Conservation (phyloP, 208 protist genomes). For the Trypanosoma mega region DNA sequence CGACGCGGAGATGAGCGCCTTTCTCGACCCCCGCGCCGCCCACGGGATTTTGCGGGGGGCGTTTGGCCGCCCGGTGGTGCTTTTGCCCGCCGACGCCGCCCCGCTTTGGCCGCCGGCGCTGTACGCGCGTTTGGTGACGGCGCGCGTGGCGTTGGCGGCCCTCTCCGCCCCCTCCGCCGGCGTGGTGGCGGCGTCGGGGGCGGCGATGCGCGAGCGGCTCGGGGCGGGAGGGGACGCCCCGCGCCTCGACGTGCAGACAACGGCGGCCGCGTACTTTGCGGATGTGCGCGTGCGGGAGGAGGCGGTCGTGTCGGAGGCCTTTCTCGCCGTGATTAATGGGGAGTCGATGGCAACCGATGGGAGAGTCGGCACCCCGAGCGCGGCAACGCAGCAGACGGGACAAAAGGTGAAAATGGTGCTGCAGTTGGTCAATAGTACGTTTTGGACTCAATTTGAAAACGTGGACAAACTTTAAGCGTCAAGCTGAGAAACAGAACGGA, state of each 20-base stretch:
- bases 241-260: constrained; percentile 19
- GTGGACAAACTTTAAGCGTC: constrained; percentile 23
- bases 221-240: constrained; percentile 27
- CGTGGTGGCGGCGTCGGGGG: constrained; percentile 24
- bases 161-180: constrained; percentile 5
- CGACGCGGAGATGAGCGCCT: constrained; percentile 63
- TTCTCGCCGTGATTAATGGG: constrained; percentile 34
- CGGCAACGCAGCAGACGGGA: constrained; percentile 3
- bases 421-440: constrained; percentile 22
- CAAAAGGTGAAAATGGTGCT: constrained; percentile 44
- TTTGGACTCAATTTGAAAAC: constrained; percentile 39
- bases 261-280: constrained; percentile 36
- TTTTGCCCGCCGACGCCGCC: constrained; percentile 50
- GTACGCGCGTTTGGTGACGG: constrained; percentile 30
- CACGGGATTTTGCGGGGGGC: constrained; percentile 42
- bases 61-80: constrained; percentile 46
- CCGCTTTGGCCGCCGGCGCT: constrained; percentile 34
- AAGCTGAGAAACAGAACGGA: too few relatives aligned
- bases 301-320: constrained; percentile 28
- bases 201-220: constrained; percentile 15
- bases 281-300: constrained; percentile 31
- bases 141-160: neutral
- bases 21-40: constrained; percentile 60
- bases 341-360: constrained; percentile 24
- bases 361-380: constrained; percentile 29